Evolutionary conservation across 176 grass and related monocot species (phyloP).

Genomic region (Carex scoparia): DNA sequence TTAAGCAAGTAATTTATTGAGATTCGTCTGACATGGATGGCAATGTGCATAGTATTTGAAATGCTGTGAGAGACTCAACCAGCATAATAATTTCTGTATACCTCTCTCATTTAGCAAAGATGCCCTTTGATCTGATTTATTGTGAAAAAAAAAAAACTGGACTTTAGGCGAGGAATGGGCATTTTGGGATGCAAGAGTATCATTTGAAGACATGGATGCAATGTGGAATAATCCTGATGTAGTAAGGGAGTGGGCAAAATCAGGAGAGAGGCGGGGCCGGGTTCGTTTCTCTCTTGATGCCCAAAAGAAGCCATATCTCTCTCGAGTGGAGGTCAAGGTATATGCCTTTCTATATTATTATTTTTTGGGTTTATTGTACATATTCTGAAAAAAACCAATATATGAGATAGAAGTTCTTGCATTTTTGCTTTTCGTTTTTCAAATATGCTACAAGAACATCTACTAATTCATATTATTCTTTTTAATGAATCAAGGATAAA

Average conservation of each 20-base stretch:
- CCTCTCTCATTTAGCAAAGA: neutral
- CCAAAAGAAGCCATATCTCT: conserved; percentile 94
- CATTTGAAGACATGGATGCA: conserved; percentile 61
- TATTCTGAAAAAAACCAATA: neutral
- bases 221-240: conserved; percentile 84
- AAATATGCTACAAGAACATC: neutral
- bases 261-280: conserved; percentile 75
- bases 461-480: neutral
- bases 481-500: neutral
- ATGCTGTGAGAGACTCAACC: neutral
- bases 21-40: neutral
- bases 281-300: conserved; percentile 76
- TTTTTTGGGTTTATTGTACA: neutral
- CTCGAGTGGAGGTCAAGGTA: conserved; percentile 96
- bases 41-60: neutral
- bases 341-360: neutral
- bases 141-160: neutral
- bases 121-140: neutral
- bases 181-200: conserved; percentile 85
- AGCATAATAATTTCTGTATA: neutral
- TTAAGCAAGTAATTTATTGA: neutral
- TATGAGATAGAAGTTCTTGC: neutral
- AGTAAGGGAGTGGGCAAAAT: conserved; percentile 80
- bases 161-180: conserved; percentile 50
- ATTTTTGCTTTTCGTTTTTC: neutral